phyloP scores from a whole-genome alignment of 1,284 basidiomycete species.

The Trichosporon sp. region DNA sequence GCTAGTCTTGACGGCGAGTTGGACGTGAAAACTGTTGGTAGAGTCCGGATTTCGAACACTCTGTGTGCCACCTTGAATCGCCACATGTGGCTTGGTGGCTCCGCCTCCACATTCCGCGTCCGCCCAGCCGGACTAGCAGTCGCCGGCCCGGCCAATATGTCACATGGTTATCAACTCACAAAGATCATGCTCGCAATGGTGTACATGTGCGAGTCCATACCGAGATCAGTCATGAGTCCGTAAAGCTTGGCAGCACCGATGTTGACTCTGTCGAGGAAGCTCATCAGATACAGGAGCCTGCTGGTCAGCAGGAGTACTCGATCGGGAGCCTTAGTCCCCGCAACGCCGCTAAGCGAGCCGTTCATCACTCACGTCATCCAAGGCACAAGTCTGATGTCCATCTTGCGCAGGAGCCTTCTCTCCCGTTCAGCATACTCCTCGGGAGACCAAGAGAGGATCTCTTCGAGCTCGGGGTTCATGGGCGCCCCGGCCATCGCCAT shows the following conservation, averaged over 20 bases:
- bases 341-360: neutral
- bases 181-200: constrained; percentile 44
- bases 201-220: constrained; percentile 44
- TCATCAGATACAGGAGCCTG: constrained; percentile 38
- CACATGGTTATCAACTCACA: no score
- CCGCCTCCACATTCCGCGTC: no score
- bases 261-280: constrained; percentile 50
- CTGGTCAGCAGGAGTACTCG: neutral
- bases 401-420: constrained; percentile 37
- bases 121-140: no score
- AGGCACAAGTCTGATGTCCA: constrained; percentile 39
- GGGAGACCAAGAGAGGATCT: constrained; percentile 29
- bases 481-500: neutral
- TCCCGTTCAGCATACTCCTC: constrained; percentile 37
- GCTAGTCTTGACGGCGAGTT: no score
- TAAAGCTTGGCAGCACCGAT: constrained; percentile 44
- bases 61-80: no score
- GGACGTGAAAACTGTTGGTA: no score
- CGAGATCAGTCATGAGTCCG: constrained; percentile 40
- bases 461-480: neutral
- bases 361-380: constrained; percentile 47
- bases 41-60: no score
- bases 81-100: no score
- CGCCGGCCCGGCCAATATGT: neutral
- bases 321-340: neutral